Evolutionary conservation across 441 rosid genomes (phyloP).

Genomic region (Manihot esculenta): DNA sequence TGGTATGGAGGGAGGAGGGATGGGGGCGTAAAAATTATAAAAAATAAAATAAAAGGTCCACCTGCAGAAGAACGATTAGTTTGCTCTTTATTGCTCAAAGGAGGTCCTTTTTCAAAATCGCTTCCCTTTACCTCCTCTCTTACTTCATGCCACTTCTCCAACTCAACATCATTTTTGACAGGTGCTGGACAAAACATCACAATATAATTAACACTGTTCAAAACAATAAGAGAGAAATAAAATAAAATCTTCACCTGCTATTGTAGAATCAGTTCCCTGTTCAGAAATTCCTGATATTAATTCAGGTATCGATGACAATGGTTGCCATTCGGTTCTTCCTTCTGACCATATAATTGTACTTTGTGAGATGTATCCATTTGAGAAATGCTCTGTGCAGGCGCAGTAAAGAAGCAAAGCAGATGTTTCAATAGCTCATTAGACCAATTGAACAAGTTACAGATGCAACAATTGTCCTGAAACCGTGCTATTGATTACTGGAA

Average conservation of each 20-base stretch:
- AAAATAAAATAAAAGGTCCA: constrained; percentile 3
- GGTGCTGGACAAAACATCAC: constrained; percentile 33
- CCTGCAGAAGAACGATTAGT: constrained; percentile 27
- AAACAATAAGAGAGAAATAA: neutral
- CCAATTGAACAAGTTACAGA: constrained; percentile 43
- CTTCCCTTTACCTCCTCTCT: constrained; percentile 22
- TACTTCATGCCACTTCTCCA: constrained; percentile 20
- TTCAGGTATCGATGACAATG: constrained; percentile 66
- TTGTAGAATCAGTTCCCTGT: constrained; percentile 28
- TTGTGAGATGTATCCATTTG: constrained; percentile 65
- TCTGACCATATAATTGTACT: constrained; percentile 80
- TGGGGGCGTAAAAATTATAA: neutral
- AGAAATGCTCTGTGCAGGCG: constrained; percentile 78
- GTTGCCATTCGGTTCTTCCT: constrained; percentile 83
- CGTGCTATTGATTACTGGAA: constrained; percentile 30
- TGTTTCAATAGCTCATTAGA: constrained; percentile 46
- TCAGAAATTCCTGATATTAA: constrained; percentile 49
- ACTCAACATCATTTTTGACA: constrained; percentile 18
- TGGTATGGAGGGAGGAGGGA: neutral
- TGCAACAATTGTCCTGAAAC: constrained; percentile 40
- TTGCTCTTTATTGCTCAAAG: constrained; percentile 26
- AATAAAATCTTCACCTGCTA: constrained; percentile 38
- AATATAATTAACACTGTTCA: neutral
- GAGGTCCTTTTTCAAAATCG: constrained; percentile 28
- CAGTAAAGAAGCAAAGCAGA: constrained; percentile 52